phyloP scores from a whole-genome alignment of 2,329 filamentous ascomycete species.

The Ophiostoma piceae region DNA sequence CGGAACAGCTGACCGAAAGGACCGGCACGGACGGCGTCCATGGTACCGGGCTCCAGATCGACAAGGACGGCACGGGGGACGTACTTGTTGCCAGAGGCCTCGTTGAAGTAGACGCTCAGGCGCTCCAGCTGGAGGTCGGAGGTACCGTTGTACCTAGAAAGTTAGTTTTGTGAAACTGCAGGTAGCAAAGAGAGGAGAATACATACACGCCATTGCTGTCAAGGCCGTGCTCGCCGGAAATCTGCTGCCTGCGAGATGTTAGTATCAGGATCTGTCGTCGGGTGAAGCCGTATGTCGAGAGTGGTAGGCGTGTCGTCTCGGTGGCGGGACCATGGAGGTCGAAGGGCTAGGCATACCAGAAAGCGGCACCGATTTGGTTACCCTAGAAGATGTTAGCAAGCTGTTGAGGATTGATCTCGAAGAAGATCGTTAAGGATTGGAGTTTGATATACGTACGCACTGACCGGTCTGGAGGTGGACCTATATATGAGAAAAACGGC shows the following conservation, averaged over 20 bases:
- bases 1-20: conserved; percentile 99
- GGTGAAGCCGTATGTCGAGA: not conserved
- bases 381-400: conserved; percentile 53
- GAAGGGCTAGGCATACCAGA: conserved; percentile 62
- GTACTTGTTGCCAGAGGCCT: conserved; percentile 95
- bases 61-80: conserved; percentile 98
- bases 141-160: conserved; percentile 82
- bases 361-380: conserved; percentile 99
- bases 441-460: conserved; percentile 65
- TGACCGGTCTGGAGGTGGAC: conserved; percentile 99
- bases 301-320: not conserved
- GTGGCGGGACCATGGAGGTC: not conserved
- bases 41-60: conserved; percentile 98
- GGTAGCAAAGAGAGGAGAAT: not conserved
- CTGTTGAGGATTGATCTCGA: not conserved
- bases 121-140: conserved; percentile 99
- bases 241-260: conserved; percentile 58
- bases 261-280: not conserved
- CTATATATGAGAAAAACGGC: conserved; percentile 50
- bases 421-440: conserved; percentile 17
- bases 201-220: conserved; percentile 94
- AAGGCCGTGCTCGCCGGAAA: conserved; percentile 89
- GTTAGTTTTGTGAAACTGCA: conserved; percentile 7
- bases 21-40: conserved; percentile 97
- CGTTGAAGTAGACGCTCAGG: conserved; percentile 65